Evolutionary conservation across 139 green algal species (phyloP).

Genomic region (Chlamydomonas incerta): DNA sequence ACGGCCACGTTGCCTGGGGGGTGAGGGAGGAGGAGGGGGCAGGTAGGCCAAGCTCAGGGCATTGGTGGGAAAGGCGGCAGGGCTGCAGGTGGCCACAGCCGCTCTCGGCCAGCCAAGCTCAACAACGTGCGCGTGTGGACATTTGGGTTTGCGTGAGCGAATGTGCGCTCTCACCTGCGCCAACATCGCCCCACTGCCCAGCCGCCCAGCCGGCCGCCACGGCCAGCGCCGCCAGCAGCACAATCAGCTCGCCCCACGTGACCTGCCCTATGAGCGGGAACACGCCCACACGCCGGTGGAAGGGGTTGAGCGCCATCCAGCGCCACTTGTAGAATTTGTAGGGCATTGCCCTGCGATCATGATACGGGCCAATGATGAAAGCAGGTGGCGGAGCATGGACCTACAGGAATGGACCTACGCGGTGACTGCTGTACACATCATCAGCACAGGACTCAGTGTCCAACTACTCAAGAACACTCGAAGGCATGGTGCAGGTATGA

Average conservation of each 20-base stretch:
- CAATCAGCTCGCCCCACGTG: neutral
- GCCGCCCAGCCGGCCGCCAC: neutral
- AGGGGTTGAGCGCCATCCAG: neutral
- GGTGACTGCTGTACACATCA: too few species aligned
- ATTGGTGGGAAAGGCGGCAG: too few species aligned
- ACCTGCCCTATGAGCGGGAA: neutral
- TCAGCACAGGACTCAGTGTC: too few species aligned
- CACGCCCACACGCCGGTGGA: neutral
- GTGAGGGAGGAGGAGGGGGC: neutral
- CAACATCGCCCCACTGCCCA: neutral
- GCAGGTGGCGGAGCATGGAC: too few species aligned
- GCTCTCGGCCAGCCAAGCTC: neutral
- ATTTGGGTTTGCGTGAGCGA: too few species aligned
- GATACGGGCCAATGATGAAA: too few species aligned
- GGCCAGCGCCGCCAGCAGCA: neutral
- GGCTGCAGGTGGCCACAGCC: neutral
- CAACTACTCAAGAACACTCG: too few species aligned
- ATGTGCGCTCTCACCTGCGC: neutral
- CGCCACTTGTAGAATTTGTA: neutral
- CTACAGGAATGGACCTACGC: too few species aligned
- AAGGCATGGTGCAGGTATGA: too few species aligned
- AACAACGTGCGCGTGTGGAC: too few species aligned
- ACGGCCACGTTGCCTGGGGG: neutral
- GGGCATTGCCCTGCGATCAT: neutral
- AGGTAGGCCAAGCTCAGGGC: neutral